Evolutionary conservation across 768 basidiomycete species (phyloP).

Genomic region (Trametes meyenii): DNA sequence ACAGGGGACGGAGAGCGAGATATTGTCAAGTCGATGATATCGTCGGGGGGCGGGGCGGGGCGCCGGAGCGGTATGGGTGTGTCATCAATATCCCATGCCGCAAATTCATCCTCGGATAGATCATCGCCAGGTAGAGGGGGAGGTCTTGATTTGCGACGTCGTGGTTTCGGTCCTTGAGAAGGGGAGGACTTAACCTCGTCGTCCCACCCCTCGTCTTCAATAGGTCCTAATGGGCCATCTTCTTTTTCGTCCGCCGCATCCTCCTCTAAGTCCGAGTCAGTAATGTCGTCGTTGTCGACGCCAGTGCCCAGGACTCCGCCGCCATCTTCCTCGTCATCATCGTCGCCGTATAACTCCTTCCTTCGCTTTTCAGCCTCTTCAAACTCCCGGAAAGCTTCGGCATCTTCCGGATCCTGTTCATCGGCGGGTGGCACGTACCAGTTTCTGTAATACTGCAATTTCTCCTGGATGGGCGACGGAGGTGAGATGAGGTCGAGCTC

Average conservation of each 20-base stretch:
- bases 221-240: neutral
- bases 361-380: slow-evolving; percentile 62
- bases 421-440: slow-evolving; percentile 46
- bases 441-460: slow-evolving; percentile 36
- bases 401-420: slow-evolving; percentile 51
- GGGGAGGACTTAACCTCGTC: neutral
- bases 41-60: neutral
- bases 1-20: slow-evolving; percentile 17
- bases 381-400: slow-evolving; percentile 67
- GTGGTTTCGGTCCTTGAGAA: neutral
- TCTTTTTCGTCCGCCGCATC: slow-evolving; percentile 28
- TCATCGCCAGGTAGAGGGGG: slow-evolving; percentile 13
- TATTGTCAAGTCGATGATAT: slow-evolving; percentile 24
- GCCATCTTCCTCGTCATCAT: slow-evolving; percentile 40
- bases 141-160: slow-evolving; percentile 7
- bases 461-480: slow-evolving; percentile 37
- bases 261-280: slow-evolving; percentile 29
- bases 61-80: slow-evolving; percentile 14
- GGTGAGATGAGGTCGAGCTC: slow-evolving; percentile 57
- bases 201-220: slow-evolving; percentile 13
- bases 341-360: slow-evolving; percentile 50
- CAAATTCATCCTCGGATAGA: slow-evolving; percentile 33
- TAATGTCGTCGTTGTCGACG: slow-evolving; percentile 22
- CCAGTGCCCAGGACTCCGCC: too few relatives aligned
- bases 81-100: slow-evolving; percentile 26